phyloP scores from a whole-genome alignment of 805 yeast species.

The Torulaspora microellipsoides region DNA sequence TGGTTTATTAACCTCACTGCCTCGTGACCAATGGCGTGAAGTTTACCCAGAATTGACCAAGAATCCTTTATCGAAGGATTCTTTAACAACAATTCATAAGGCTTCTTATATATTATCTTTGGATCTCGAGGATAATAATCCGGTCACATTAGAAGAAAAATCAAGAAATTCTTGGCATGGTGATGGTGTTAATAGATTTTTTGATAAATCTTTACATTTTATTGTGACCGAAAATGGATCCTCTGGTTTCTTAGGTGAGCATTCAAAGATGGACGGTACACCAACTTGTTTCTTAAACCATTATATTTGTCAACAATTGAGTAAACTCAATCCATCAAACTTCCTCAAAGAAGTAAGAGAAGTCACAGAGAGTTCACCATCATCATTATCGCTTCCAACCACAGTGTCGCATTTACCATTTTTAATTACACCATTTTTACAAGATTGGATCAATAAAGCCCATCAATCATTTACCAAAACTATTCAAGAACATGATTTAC shows the following conservation, averaged over 20 bases:
- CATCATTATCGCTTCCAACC: background rate
- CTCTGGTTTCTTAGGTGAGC: slow-evolving; percentile 94
- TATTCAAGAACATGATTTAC: slow-evolving; percentile 60
- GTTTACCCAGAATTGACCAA: slow-evolving; percentile 54
- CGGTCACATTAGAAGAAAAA: slow-evolving; percentile 76
- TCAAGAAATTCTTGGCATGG: slow-evolving; percentile 92
- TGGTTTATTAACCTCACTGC: slow-evolving; percentile 76
- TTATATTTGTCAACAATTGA: slow-evolving; percentile 55
- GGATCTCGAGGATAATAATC: slow-evolving; percentile 53
- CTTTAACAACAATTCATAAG: slow-evolving; percentile 65
- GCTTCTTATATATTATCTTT: slow-evolving; percentile 78
- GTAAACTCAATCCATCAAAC: slow-evolving; percentile 39
- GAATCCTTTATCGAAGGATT: slow-evolving; percentile 56
- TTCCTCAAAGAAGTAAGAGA: slow-evolving; percentile 19
- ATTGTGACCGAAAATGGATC: slow-evolving; percentile 75
- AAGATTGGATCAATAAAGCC: slow-evolving; percentile 52
- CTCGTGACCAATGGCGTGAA: slow-evolving; percentile 76
- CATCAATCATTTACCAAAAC: slow-evolving; percentile 50
- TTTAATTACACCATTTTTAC: slow-evolving; percentile 51
- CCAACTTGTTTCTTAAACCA: slow-evolving; percentile 88
- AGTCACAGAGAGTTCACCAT: background rate
- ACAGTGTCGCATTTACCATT: slow-evolving; percentile 42
- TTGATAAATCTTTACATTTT: slow-evolving; percentile 87
- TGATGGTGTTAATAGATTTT: slow-evolving; percentile 85
- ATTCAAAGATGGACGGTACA: slow-evolving; percentile 97